phyloP scores from a whole-genome alignment of 1,139 yeast species.

The Sugiyamaella japonica region DNA sequence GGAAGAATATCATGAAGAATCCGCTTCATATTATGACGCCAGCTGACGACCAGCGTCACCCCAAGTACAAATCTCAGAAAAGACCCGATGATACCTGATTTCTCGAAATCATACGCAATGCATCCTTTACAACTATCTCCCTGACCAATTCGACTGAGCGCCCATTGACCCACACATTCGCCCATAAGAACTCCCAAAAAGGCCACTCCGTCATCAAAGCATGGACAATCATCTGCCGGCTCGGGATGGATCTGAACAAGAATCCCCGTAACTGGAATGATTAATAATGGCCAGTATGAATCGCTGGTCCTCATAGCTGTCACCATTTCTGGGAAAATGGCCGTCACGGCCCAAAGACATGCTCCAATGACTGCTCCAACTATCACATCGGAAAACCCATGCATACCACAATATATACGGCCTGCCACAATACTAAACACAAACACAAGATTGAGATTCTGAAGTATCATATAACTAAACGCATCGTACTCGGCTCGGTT shows the following conservation, averaged over 20 bases:
- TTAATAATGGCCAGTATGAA: slow-evolving; percentile 23
- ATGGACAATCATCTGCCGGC: slow-evolving; percentile 94
- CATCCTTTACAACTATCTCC: slow-evolving; percentile 29
- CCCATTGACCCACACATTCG: slow-evolving; percentile 58
- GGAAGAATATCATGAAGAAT: slow-evolving; percentile 50
- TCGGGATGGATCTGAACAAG: slow-evolving; percentile 67
- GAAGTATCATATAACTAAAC: slow-evolving; percentile 22
- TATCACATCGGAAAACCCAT: slow-evolving; percentile 77
- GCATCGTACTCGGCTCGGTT: slow-evolving; percentile 20
- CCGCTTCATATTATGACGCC: slow-evolving; percentile 72
- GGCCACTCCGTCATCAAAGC: slow-evolving; percentile 94
- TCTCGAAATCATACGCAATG: slow-evolving; percentile 46
- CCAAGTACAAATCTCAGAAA: slow-evolving; percentile 57
- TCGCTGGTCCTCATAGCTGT: slow-evolving; percentile 22
- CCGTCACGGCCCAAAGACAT: slow-evolving; percentile 35
- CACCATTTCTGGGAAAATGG: slow-evolving; percentile 27
- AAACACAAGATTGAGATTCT: slow-evolving; percentile 46
- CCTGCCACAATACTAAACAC: slow-evolving; percentile 72
- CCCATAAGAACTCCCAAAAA: slow-evolving; percentile 89
- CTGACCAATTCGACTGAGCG: background rate
- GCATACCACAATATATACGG: slow-evolving; percentile 95
- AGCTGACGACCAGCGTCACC: slow-evolving; percentile 55
- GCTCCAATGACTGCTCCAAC: slow-evolving; percentile 69
- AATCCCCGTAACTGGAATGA: slow-evolving; percentile 29
- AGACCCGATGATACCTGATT: slow-evolving; percentile 47